These are phyloP conservation scores for Gaertneriomyces sp. DNA, from an alignment of 192 early-diverging fungal genomes.

Conservation along the genomic window DNA sequence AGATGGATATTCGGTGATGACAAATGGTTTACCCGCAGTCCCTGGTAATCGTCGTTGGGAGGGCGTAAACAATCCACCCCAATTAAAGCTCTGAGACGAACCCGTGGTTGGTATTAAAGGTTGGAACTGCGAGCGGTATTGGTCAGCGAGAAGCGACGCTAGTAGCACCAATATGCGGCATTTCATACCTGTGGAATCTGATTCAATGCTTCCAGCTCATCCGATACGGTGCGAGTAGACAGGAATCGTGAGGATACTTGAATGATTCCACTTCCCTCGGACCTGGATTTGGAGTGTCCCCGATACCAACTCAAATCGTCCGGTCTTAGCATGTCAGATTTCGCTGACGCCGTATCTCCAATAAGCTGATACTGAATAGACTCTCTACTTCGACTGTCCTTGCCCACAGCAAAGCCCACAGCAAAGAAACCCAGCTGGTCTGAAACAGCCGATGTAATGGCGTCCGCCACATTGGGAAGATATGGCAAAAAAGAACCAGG, in stretches of 20 bases:
- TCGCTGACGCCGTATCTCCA: neutral
- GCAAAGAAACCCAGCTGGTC: conserved; percentile 15
- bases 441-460: conserved; percentile 26
- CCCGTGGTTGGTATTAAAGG: conserved; percentile 26
- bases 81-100: conserved; percentile 17
- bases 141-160: neutral
- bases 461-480: conserved; percentile 16
- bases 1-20: neutral
- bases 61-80: conserved; percentile 26
- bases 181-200: conserved; percentile 21
- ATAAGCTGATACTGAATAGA: too few relatives aligned
- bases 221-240: neutral
- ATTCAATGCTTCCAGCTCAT: conserved; percentile 19
- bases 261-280: neutral
- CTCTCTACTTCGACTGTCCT: neutral
- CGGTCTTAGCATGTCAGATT: neutral
- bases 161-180: neutral
- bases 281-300: neutral
- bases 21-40: conserved; percentile 5
- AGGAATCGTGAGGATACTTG: conserved; percentile 1
- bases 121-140: conserved; percentile 20
- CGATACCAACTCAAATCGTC: neutral
- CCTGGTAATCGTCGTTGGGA: neutral
- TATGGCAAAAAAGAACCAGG: conserved; percentile 18
- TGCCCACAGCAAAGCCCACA: neutral